phyloP scores from a whole-genome alignment of 257 asterid species.

The Cinchona pubescens region DNA sequence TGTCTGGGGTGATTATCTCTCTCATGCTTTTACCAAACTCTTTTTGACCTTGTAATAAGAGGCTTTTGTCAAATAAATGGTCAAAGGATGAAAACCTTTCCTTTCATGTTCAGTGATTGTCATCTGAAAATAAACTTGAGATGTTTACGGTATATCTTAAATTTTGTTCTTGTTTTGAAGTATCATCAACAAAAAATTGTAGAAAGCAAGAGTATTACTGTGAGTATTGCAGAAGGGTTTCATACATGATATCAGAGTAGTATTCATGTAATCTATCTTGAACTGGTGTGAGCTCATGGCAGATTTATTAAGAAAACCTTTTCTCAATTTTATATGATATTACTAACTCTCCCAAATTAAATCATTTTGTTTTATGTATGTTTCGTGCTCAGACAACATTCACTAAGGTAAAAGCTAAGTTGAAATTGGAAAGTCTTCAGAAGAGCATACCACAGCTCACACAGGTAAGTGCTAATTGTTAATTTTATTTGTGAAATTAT shows the following conservation, averaged over 20 bases:
- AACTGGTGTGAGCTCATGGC: not conserved
- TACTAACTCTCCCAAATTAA: not conserved
- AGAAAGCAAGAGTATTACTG: not conserved
- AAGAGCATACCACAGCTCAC: constrained; percentile 73
- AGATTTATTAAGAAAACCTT: not conserved
- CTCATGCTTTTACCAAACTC: not conserved
- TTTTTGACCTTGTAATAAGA: not conserved
- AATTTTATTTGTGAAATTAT: constrained; percentile 18
- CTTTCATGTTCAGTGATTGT: not conserved
- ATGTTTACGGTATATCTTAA: not conserved
- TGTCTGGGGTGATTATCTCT: constrained; percentile 77
- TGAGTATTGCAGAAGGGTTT: not conserved
- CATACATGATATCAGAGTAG: not conserved
- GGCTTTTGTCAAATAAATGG: not conserved
- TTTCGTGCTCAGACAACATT: constrained; percentile 52
- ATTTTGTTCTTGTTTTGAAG: not conserved
- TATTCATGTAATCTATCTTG: not conserved
- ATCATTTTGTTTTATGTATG: not conserved
- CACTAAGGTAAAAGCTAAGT: constrained; percentile 72
- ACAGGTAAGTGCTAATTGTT: constrained; percentile 56
- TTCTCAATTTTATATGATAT: not conserved
- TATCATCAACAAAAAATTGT: not conserved
- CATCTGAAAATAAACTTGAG: not conserved
- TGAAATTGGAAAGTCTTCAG: constrained; percentile 52
- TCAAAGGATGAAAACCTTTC: not conserved